Evolutionary conservation across 73 alveolate genomes (phyloP), one percentile per base, ranked within the genome.

Genomic region (Symbiodinium natans): DNA sequence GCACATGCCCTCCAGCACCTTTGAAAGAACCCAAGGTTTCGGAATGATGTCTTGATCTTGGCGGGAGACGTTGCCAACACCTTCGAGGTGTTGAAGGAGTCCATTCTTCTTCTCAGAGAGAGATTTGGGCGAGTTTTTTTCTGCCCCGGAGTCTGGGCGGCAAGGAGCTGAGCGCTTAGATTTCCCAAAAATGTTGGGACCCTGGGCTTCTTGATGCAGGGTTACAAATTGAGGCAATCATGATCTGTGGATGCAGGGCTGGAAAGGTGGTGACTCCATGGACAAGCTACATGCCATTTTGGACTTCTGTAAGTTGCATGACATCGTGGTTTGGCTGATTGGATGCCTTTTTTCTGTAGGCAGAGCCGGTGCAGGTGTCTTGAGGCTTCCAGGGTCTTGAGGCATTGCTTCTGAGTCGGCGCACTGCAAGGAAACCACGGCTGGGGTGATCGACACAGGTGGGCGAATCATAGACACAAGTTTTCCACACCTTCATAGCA

Each of bases 211-310:
- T 5, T 33, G 13, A 4, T 13, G 31, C 23, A 41, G 34, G 36
- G 63, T 2, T 43, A 82, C 15, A 8, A n/a, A 43, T 36, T 31
- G 54, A 90, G 97, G 97, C 88, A 90, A 90, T 38, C 97, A 90
- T 34, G 97, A 90, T 41, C 31, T 90, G 8, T 90, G 97, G 97
- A 90, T 71, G 97, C 97, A 90, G 29, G 97, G 97, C n/a, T 90
- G 97, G 97, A 39, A 31, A 17, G 19, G 38, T n/a, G 97, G 95
- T 29, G 25, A 89, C 39, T 89, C 95, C 36, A 3, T 89, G 42
- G 97, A 90, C 82, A 90, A 90, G 88, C 88, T 90, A 1, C 41
- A 42, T 27, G 97, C 97, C 29, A 90, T 90, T 38, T 2, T 68
- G 59, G 83, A 90, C 40, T 41, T 90, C 52, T 90, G 97, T 89